These are phyloP conservation scores for Biancaea sappan DNA, from an alignment of 306 rosid species.

Conservation along the genomic window DNA sequence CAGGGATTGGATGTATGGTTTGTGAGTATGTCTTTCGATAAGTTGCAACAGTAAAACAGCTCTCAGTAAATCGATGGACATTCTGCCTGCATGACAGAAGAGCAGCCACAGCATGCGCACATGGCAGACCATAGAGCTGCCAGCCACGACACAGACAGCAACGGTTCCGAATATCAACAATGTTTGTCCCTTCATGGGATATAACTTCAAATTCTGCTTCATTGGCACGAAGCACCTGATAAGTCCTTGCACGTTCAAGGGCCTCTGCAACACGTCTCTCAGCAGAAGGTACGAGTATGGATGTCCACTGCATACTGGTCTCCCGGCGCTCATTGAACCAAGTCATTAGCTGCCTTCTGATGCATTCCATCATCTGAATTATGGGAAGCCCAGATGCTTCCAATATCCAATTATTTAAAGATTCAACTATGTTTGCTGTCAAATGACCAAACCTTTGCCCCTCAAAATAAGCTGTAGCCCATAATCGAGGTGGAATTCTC, in stretches of 20 bases:
- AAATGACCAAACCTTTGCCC: slow-evolving; percentile 81
- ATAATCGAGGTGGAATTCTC: slow-evolving; percentile 70
- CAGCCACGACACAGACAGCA: slow-evolving; percentile 83
- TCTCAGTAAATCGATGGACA: slow-evolving; percentile 85
- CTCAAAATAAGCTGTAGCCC: slow-evolving; percentile 91
- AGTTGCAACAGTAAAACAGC: slow-evolving; percentile 85
- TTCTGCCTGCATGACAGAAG: slow-evolving; percentile 87
- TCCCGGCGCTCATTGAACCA: slow-evolving; percentile 91
- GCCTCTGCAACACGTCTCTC: slow-evolving; percentile 82
- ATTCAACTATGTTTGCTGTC: slow-evolving; percentile 74
- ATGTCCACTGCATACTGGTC: slow-evolving; percentile 90
- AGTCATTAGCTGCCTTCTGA: slow-evolving; percentile 87
- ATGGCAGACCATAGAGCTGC: slow-evolving; percentile 89
- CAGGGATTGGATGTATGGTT: slow-evolving; percentile 89
- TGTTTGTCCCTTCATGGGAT: slow-evolving; percentile 73
- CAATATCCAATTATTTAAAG: slow-evolving; percentile 72
- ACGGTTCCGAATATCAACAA: slow-evolving; percentile 78
- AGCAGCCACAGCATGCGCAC: slow-evolving; percentile 93
- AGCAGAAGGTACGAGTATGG: slow-evolving; percentile 80
- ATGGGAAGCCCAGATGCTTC: slow-evolving; percentile 90
- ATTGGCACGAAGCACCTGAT: slow-evolving; percentile 87
- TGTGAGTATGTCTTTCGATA: slow-evolving; percentile 86
- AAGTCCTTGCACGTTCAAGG: slow-evolving; percentile 78
- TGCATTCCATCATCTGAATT: slow-evolving; percentile 90
- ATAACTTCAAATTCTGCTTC: slow-evolving; percentile 90